Evolutionary conservation across 169 alveolate genomes (phyloP), one percentile per base, ranked within the genome.

Genomic region (Cryptosporidium felis): DNA sequence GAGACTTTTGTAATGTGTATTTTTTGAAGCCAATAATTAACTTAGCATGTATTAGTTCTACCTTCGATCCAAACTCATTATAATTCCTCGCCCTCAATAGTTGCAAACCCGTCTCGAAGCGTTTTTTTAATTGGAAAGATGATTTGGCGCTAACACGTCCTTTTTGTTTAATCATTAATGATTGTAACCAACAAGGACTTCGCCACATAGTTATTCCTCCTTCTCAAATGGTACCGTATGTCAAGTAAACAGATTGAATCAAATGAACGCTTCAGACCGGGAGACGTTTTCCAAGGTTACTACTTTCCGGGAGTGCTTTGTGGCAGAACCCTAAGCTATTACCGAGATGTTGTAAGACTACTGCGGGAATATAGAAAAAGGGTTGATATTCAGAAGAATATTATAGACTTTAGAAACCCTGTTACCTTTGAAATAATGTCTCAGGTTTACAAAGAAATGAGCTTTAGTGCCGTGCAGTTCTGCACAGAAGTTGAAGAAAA

Each of bases 271-370:
- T 74, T 74, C 45, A 44, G 85, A 40, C 85, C 85, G 14, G 85
- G 85, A 53, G 85, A 74, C 61, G 32, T 74, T 9, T 74, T 74
- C 23, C 44, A 49, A 49, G 85, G 85, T 12, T 74, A 74, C 23
- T 74, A 74, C 56, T 74, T 74, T 49, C 85, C 85, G 14, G 85
- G 85, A 38, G 85, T 74, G 4, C 67, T 47, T 53, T 74, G 85
- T 34, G 85, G 85, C 12, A 74, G 85, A 53, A 42, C 67, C 10
- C n/a, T 74, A 34, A 53, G 74, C 41, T 74, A 53, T 30, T 53
- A 74, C 21, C 51, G 61, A 30, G 85, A 74, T 53, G 45, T 74
- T n/a, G 41, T 36, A 18, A 32, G 23, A 6, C 36, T 74, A 16
- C 61, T 74, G 4, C 26, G 18, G 23, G 40, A 18, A 3, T 74